Evolutionary conservation across 2,329 filamentous ascomycete species (phyloP).

Genomic region (Monosporascus cannonballus): DNA sequence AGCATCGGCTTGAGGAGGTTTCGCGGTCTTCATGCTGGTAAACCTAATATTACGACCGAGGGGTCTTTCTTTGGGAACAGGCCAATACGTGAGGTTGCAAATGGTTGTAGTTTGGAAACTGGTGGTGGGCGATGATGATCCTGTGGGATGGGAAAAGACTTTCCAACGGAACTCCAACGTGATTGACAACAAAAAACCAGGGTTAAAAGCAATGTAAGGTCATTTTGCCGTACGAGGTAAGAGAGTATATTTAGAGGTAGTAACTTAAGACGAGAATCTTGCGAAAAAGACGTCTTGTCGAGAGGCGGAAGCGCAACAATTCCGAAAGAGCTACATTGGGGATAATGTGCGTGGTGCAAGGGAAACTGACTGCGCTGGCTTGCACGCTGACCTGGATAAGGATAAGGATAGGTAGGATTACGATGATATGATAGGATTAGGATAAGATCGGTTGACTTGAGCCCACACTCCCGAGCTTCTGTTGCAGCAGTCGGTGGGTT

Average conservation of each 20-base stretch:
- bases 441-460: too few species aligned
- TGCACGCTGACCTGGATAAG: too few species aligned
- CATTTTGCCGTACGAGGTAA: not conserved
- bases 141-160: not conserved
- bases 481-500: not conserved
- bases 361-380: too few species aligned
- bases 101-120: not conserved
- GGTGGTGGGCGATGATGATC: not conserved
- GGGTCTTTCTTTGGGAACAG: too few species aligned
- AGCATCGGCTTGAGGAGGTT: constrained; percentile 34
- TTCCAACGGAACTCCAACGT: not conserved
- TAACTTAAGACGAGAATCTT: not conserved
- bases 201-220: not conserved
- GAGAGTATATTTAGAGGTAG: not conserved
- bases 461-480: too few species aligned
- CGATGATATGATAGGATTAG: too few species aligned
- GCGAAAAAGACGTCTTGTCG: not conserved
- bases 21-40: constrained; percentile 49
- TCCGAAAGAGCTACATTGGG: not conserved
- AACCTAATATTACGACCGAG: not conserved
- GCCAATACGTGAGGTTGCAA: not conserved
- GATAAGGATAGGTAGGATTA: too few species aligned
- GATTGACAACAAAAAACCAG: not conserved
- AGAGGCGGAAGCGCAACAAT: not conserved
- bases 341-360: not conserved